A percentile compares a stretch with the other conserved stretches of the same genome.
Conservation (phyloP, 2,329 filamentous ascomycete genomes). For the Bipolaris oryzae region DNA sequence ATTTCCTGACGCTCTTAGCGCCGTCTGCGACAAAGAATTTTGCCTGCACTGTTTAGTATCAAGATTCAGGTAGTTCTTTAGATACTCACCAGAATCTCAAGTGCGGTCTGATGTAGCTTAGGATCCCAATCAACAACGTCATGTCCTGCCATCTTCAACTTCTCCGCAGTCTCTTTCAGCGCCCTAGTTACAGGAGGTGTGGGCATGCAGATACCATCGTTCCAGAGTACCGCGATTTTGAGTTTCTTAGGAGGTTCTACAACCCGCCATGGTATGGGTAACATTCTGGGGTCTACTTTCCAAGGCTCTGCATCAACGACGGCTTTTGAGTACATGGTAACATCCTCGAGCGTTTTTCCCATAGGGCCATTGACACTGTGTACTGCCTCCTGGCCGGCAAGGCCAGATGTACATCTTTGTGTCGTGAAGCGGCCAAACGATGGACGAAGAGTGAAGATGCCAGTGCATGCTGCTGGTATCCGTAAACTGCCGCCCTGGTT, state of each 20-base stretch:
- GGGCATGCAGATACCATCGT: slow-evolving; percentile 58
- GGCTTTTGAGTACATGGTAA: slow-evolving; percentile 51
- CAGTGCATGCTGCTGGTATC: slow-evolving; percentile 63
- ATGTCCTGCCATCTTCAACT: slow-evolving; percentile 58
- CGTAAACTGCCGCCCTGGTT: slow-evolving; percentile 59
- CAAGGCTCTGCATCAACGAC: slow-evolving; percentile 57
- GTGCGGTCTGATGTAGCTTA: slow-evolving; percentile 58
- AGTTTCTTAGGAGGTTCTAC: slow-evolving; percentile 56
- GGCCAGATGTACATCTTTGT: slow-evolving; percentile 59
- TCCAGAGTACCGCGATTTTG: slow-evolving; percentile 63
- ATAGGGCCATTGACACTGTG: slow-evolving; percentile 69
- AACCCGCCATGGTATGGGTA: slow-evolving; percentile 60
- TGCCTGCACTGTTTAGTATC: slow-evolving; percentile 25
- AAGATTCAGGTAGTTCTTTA: not conserved
- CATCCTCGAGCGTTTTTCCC: slow-evolving; percentile 61
- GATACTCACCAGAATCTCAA: slow-evolving; percentile 55
- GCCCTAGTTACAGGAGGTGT: slow-evolving; percentile 62
- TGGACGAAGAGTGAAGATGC: slow-evolving; percentile 63
- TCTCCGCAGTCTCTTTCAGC: slow-evolving; percentile 60
- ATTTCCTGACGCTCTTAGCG: slow-evolving; percentile 53
- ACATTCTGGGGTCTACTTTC: slow-evolving; percentile 58
- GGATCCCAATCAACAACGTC: slow-evolving; percentile 64
- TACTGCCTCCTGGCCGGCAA: slow-evolving; percentile 70
- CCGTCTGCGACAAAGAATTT: slow-evolving; percentile 59
- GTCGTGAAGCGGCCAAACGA: slow-evolving; percentile 67